Evolutionary conservation across 371 early-diverging fungal species (phyloP).

Genomic region (Rhizopus arrhizus): DNA sequence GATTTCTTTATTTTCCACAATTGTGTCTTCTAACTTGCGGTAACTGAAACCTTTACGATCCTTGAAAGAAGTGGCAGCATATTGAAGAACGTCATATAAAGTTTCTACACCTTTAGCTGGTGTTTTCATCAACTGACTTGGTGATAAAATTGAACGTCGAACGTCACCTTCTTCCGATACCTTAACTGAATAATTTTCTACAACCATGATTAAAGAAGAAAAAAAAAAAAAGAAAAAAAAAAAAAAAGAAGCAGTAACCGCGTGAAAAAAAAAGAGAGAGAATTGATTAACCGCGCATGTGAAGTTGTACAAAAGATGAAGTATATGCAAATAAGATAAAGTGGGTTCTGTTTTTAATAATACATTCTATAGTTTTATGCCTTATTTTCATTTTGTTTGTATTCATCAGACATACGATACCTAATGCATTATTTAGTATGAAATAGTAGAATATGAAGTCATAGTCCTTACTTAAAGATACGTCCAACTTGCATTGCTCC

Average conservation of each 20-base stretch:
- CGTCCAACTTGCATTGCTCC: slow-evolving; percentile 84
- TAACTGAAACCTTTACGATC: slow-evolving; percentile 67
- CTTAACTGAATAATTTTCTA: slow-evolving; percentile 34
- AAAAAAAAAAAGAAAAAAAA: not conserved
- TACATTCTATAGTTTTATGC: too few species aligned
- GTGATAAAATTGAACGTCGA: slow-evolving; percentile 60
- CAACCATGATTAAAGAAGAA: slow-evolving; percentile 6
- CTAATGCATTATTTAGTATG: slow-evolving; percentile 8
- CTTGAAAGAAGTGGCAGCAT: slow-evolving; percentile 49
- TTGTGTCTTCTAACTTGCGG: slow-evolving; percentile 63
- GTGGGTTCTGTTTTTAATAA: too few species aligned
- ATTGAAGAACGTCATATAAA: slow-evolving; percentile 66
- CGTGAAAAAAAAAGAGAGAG: too few species aligned
- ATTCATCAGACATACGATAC: slow-evolving; percentile 35
- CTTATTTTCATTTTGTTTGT: slow-evolving; percentile 14
- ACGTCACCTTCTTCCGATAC: slow-evolving; percentile 35
- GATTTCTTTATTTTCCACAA: slow-evolving; percentile 78
- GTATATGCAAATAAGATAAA: too few species aligned
- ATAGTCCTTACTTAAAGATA: slow-evolving; percentile 66
- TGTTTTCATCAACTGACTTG: slow-evolving; percentile 50
- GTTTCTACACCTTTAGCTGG: slow-evolving; percentile 66
- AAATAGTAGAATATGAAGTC: slow-evolving; percentile 7
- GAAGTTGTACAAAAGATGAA: too few species aligned
- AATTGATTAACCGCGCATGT: too few species aligned
- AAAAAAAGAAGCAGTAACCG: slow-evolving; percentile 1